These are phyloP conservation scores for Geranium brycei DNA, from an alignment of 345 rosid species.

Conservation along the genomic window DNA sequence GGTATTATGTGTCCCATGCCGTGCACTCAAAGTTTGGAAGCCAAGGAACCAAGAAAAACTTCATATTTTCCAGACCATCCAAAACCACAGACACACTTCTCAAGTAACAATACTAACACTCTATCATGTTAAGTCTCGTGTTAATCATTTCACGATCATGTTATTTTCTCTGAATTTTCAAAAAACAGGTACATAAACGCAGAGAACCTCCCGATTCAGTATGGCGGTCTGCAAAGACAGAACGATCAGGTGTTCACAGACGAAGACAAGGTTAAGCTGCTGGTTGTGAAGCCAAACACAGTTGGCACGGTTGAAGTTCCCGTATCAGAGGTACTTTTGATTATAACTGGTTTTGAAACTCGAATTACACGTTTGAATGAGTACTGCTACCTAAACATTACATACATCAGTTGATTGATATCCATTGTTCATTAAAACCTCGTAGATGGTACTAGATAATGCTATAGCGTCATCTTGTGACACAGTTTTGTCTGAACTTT, in stretches of 20 bases:
- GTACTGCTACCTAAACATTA: too few species aligned
- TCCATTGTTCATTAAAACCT: too few species aligned
- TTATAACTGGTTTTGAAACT: too few species aligned
- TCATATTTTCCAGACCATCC: slow-evolving; percentile 36
- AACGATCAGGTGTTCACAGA: slow-evolving; percentile 30
- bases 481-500: too few species aligned
- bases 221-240: slow-evolving; percentile 44
- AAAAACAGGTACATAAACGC: slow-evolving; percentile 30
- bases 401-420: too few species aligned
- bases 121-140: not conserved
- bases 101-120: slow-evolving; percentile 20
- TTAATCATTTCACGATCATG: not conserved
- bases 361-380: too few species aligned
- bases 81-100: slow-evolving; percentile 39
- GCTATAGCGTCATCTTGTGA: too few species aligned
- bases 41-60: slow-evolving; percentile 17
- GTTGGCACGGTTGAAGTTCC: slow-evolving; percentile 24
- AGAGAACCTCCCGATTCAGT: slow-evolving; percentile 39
- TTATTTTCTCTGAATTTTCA: not conserved
- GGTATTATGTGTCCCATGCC: slow-evolving; percentile 37
- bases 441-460: too few species aligned
- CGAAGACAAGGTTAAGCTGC: slow-evolving; percentile 26
- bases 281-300: slow-evolving; percentile 17
- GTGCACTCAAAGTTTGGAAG: slow-evolving; percentile 19
- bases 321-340: slow-evolving; percentile 23